Percentiles rank a stretch among this genome's conserved stretches.
Evolutionary conservation across 164 flowering plant genomes (phyloP).

Genomic region (Macadamia integrifolia): DNA sequence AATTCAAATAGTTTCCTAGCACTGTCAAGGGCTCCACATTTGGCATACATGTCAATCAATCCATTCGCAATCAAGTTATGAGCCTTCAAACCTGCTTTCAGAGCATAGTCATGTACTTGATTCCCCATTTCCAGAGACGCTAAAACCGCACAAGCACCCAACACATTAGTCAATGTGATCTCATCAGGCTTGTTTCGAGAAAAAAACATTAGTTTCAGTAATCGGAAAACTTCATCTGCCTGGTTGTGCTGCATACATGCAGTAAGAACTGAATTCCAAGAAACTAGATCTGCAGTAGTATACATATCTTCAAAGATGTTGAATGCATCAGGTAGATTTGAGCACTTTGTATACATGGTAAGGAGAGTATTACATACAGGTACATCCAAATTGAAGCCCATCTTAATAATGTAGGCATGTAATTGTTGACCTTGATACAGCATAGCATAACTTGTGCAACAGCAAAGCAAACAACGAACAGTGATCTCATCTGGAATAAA

Average conservation of each 20-base stretch:
- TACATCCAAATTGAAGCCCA: conserved; percentile 31
- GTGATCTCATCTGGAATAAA: conserved; percentile 50
- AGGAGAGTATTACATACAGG: conserved; percentile 49
- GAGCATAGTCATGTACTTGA: conserved; percentile 40
- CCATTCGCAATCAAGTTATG: conserved; percentile 41
- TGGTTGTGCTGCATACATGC: conserved; percentile 48
- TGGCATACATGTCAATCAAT: conserved; percentile 60
- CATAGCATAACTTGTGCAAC: conserved; percentile 26
- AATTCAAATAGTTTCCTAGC: conserved; percentile 38
- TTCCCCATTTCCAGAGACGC: conserved; percentile 45
- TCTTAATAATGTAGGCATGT: conserved; percentile 44
- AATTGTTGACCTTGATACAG: conserved; percentile 44
- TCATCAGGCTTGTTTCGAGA: conserved; percentile 38
- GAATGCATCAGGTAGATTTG: conserved; percentile 31
- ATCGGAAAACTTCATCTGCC: conserved; percentile 35
- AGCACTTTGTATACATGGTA: conserved; percentile 60
- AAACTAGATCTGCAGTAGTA: conserved; percentile 35
- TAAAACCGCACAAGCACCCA: conserved; percentile 45
- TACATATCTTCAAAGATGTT: conserved; percentile 36
- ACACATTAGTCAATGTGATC: conserved; percentile 32
- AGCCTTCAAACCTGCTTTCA: conserved; percentile 37
- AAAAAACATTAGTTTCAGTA: conserved; percentile 36
- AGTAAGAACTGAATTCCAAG: conserved; percentile 66
- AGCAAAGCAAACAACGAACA: conserved; percentile 49
- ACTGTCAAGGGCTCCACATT: conserved; percentile 45